A percentile compares a stretch with the other conserved stretches of the same genome.
phyloP scores from a whole-genome alignment of 2,329 filamentous ascomycete genomes.

The Kalaharituber pfeilii region DNA sequence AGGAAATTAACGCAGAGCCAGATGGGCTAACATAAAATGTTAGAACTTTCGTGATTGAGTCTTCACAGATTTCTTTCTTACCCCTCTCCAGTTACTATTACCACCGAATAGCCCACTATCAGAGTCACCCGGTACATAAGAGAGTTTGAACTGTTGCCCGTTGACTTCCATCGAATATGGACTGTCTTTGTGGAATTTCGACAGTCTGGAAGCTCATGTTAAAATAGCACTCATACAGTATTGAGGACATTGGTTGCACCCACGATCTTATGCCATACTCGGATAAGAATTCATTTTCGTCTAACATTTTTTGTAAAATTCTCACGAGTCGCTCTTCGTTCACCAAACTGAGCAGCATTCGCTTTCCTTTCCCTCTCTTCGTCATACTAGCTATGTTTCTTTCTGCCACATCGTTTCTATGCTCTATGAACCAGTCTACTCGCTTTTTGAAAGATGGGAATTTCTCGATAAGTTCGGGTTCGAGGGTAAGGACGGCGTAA shows the following conservation, averaged over 20 bases:
- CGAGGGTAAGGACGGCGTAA: slow-evolving; percentile 78
- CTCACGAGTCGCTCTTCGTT: slow-evolving; percentile 82
- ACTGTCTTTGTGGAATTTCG: slow-evolving; percentile 75
- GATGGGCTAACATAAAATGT: slow-evolving; percentile 40
- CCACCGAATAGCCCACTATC: slow-evolving; percentile 89
- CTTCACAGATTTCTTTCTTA: no score
- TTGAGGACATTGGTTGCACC: no score
- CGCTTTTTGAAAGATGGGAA: slow-evolving; percentile 86
- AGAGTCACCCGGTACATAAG: slow-evolving; percentile 87
- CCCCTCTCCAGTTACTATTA: slow-evolving; percentile 91
- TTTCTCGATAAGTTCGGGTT: slow-evolving; percentile 82
- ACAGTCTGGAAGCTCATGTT: slow-evolving; percentile 37
- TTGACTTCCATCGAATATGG: slow-evolving; percentile 95
- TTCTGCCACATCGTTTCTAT: slow-evolving; percentile 70
- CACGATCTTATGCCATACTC: slow-evolving; percentile 71
- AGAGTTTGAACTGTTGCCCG: slow-evolving; percentile 69
- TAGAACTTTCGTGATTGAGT: background rate
- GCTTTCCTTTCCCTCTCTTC: slow-evolving; percentile 75
- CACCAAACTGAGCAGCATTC: slow-evolving; percentile 73
- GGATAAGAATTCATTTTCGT: slow-evolving; percentile 83
- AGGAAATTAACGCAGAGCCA: slow-evolving; percentile 96
- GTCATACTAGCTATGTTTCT: slow-evolving; percentile 89
- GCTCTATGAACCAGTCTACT: slow-evolving; percentile 83
- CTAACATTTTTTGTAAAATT: slow-evolving; percentile 80
- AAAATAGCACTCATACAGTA: background rate